Base-by-base conservation (phyloP, 352 stramenopile genomes). In the Thalassiosira ordinaria region DNA sequence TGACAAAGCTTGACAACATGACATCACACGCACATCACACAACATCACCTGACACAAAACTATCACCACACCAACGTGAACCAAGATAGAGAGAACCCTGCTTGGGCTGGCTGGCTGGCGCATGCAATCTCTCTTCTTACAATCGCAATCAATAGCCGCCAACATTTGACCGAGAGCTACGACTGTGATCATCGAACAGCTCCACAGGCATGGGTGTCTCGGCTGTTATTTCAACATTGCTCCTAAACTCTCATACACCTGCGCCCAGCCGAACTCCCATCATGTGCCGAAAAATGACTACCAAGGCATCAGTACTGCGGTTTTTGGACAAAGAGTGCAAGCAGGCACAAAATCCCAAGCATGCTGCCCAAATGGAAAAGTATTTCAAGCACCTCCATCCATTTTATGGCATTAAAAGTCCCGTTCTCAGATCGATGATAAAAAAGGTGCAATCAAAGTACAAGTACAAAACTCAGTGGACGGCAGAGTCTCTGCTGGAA, bases 361-460 rank as follows among this genome's bases (percentile, higher is more conserved):
- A n/a, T 18, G 64, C 64, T 8, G 11, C 1, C 27, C 24, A 74
- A 33, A 74, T 64, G 64, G 26, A 4, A 27, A 39, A 47, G 24
- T 74, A 74, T 60, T 74, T 74, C 64, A 74, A 74, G 39, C n/a
- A 55, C 8, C 13, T 74, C 6, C 64, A 74, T 47, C 64, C 64
- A n/a, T 74, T 74, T 37, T 74, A 74, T 41, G 64, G 64, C 13
- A 74, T 74, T 18, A 63, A 63, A 22, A 74, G 64, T 39, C 44
- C 27, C 27, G 49, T 31, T 6, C 52, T 74, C 5, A 31, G 49
- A 22, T 9, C 29, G 14, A 61, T 64, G 64, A 63, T 74, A n/a
- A 46, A 41, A 31, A 31, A n/a, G n/a, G n/a, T n/a, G n/a, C n/a
- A 52, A 31, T 33, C 64, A 6, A 47, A 74, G 31, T 22, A 22